phyloP scores from a whole-genome alignment of 108 stramenopile species.

The Nannochloropsis gaditana region DNA sequence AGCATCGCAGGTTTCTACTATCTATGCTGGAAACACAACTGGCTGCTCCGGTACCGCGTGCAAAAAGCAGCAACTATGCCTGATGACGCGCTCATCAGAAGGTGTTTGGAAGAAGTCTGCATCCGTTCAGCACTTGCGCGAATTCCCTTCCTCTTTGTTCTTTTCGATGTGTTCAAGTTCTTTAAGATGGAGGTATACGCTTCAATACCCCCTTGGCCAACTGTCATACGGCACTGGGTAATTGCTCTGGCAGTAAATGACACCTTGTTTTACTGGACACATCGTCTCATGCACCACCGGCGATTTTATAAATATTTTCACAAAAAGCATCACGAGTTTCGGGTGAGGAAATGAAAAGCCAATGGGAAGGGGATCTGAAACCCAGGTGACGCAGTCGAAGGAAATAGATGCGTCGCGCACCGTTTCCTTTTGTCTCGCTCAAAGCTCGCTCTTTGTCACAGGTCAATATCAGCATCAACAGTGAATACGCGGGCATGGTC shows the following conservation, averaged over 20 bases:
- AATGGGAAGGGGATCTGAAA: not conserved
- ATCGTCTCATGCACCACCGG: not conserved
- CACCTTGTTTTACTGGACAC: not conserved
- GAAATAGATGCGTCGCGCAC: not conserved
- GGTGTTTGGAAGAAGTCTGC: not conserved
- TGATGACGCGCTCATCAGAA: not conserved
- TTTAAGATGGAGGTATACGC: not conserved
- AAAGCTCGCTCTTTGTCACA: not conserved
- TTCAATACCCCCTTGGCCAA: not conserved
- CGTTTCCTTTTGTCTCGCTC: not conserved
- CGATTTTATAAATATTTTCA: not conserved
- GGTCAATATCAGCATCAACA: not conserved
- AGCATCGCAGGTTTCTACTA: not conserved
- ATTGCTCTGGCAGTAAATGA: not conserved
- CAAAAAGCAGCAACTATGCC: not conserved
- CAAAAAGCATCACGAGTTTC: not conserved
- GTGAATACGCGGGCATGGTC: not conserved
- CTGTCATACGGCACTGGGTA: not conserved
- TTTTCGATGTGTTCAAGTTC: not conserved
- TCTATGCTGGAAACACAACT: not conserved
- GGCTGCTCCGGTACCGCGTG: not conserved
- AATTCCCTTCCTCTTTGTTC: not conserved
- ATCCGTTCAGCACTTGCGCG: not conserved
- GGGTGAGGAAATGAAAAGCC: not conserved
- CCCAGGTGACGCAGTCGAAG: too few species aligned